Evolutionary conservation across 1,139 yeast genomes (phyloP).

Genomic region (Wickerhamomyces sp.): DNA sequence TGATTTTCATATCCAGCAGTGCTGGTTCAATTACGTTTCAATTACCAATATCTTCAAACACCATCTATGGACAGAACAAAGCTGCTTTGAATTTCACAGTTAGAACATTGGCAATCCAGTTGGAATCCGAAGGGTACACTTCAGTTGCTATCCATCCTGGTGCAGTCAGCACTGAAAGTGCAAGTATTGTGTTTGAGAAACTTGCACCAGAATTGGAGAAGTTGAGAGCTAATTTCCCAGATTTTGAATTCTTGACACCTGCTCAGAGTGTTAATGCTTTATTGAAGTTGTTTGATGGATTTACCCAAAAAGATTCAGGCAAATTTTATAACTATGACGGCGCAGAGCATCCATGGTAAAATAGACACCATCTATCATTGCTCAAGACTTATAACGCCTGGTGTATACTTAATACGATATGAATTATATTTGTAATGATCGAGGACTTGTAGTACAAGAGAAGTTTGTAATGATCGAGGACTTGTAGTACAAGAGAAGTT

Average conservation of each 20-base stretch:
- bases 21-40: slow-evolving; percentile 22
- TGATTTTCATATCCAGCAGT: slow-evolving; percentile 20
- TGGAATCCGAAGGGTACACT: slow-evolving; percentile 19
- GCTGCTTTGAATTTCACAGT: slow-evolving; percentile 29
- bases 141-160: slow-evolving; percentile 30
- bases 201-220: slow-evolving; percentile 9
- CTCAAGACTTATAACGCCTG: too few species aligned
- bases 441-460: too few species aligned
- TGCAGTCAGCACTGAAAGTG: slow-evolving; percentile 1
- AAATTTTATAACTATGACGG: slow-evolving; percentile 1
- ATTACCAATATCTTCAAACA: slow-evolving; percentile 9
- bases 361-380: too few species aligned
- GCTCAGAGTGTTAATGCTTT: not conserved
- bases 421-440: too few species aligned
- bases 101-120: slow-evolving; percentile 22
- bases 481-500: too few species aligned
- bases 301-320: not conserved
- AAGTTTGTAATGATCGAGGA: too few species aligned
- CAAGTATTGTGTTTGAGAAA: slow-evolving; percentile 12
- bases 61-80: slow-evolving; percentile 31
- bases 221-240: too few species aligned
- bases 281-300: not conserved
- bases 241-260: slow-evolving; percentile 16
- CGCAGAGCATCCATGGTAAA: not conserved
- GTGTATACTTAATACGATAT: too few species aligned